Base-by-base conservation (phyloP, 2,329 filamentous ascomycete genomes). In the Alternaria ventricosa region DNA sequence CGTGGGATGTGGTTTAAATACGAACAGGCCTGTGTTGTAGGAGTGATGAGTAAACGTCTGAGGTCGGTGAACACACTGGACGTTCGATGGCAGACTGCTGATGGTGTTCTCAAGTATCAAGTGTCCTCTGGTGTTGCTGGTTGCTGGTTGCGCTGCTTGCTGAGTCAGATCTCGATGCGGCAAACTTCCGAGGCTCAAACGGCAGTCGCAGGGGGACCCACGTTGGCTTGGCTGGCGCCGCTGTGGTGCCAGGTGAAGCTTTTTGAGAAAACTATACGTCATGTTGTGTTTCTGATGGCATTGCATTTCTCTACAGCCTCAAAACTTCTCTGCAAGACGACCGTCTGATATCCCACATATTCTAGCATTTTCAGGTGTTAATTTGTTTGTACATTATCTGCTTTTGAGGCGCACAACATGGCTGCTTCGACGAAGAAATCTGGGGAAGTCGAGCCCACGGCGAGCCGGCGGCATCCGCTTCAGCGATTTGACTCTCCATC, bases 401-500 rank as follows among this genome's bases (percentile, higher is more conserved):
- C 13, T 44, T 55, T 18, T 7, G 13, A 41, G 20, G 49, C 49
- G 28, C 49, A 53, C 27, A 20, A 30, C 43, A 66, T 66, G 64
- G 57, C 53, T 46, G 46, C 12, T 47, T 27, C 50, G 22, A 13
- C 54, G 6, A 55, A 55, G 23, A 62, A 36, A 15, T 15, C 50
- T 9, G 49, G 28, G 2, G 28, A 55, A 10, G 43, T 69, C 8
- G 67, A 74, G 15, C 63, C 65, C 30, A 59, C 71, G 63, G 66
- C 80, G 55, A 71, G 78, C 57, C 72, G 74, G 54, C 77, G 74
- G 49, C 90, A 93, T 80, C 87, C 86, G 46, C 84, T 92, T 5
- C 91, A 93, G 79, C 84, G 89, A 43, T 80, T 92, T 20, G 75
- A 84, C 4, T 89, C 90, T 63, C 91, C 91, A 1, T 90, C 89